Base-by-base conservation (phyloP, 805 yeast genomes). In the Ogataea paraovalis region DNA sequence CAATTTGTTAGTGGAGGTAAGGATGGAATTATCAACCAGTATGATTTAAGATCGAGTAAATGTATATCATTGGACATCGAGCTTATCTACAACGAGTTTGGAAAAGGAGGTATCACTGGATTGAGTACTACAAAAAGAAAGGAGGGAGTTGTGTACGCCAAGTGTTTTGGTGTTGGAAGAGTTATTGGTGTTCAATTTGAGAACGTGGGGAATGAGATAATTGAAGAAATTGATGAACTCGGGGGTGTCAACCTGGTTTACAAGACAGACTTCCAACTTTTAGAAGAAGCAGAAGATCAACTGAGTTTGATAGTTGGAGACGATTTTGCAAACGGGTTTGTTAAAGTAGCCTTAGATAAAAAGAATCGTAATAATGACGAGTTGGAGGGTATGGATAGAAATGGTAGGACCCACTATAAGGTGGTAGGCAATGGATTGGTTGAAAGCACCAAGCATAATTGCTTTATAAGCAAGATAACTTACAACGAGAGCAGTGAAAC, bases 1-100 rank as follows among this genome's bases (percentile, higher is more conserved):
- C 43, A 47, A 32, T 37, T 55, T 39, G 48, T 51, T 13, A 51
- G 48, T 27, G 58, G 55, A 2, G 58, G 58, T 14, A 51, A 51
- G 39, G 58, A 55, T 36, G 58, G 58, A 3, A 39, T 49, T 19
- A 42, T 55, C 33, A 53, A 51, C 38, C 30, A 30, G 40, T 55
- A 47, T 42, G 57, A 55, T 36, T 43, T 55, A 32, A 50, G 58
- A 16, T 42, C 41, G 6, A 32, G 44, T 22, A 38, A 43, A 38
- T 39, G 48, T 36, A 27, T 53, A 12, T 42, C 45, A 4, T 36
- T 55, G 38, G 53, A 55, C 46, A 40, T 44, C 42, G 58, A 53
- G 46, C 43, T 42, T 8, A 42, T 51, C 10, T 55, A 47, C 38
- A 48, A 46, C 14, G 38, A 41, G 20, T 8, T 34, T 12, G 53